Evolutionary conservation across 805 yeast genomes (phyloP), one percentile per base, ranked within the genome.

Genomic region (Barnettozyma vustinii): DNA sequence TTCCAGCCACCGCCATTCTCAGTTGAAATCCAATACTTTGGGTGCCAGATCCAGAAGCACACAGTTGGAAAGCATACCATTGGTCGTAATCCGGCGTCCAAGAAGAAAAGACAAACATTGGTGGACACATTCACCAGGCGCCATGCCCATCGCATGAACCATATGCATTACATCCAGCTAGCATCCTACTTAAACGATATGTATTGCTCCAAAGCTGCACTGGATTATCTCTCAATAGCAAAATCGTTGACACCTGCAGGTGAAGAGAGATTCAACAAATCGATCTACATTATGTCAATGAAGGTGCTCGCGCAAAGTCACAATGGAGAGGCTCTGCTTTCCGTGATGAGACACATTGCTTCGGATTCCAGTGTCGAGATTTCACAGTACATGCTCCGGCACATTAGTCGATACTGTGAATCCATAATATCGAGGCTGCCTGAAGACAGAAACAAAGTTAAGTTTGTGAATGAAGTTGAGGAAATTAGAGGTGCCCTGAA

Each of bases 181-280:
- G 48, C 56, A 1, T 32, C 45, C 4, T 20, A 49, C 10, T 48
- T 55, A 6, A 45, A 43, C 9, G 52, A 49, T 10, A 32, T 51
- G 8, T 4, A 13, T 1, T 48, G 50, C 16, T 33, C 21, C 19
- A 35, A 27, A 2, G 16, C 49, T 25, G 52, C 57, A 8, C 30
- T 56, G 25, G 49, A 46, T 33, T 41, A 48, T 8, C 42, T 53
- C 1, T 46, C 47, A 4, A 42, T 39, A 35, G 60, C 62, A 3
- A 48, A 52, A 40, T 27, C 43, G 9, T 25, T 42, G 26, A 37
- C 42, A 13, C 44, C 51, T 5, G 3, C 13, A 8, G 18, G 21
- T 18, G 27, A 23, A 9, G 2, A n/a, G 21, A 21, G 23, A n/a
- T 16, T 42, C 18, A 37, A 21, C 25, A 30, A 18, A 5, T 21